These are phyloP conservation scores for Tolypocladium guangdongense DNA, from an alignment of 2,329 filamentous ascomycete genomes.

Conservation along the genomic window DNA sequence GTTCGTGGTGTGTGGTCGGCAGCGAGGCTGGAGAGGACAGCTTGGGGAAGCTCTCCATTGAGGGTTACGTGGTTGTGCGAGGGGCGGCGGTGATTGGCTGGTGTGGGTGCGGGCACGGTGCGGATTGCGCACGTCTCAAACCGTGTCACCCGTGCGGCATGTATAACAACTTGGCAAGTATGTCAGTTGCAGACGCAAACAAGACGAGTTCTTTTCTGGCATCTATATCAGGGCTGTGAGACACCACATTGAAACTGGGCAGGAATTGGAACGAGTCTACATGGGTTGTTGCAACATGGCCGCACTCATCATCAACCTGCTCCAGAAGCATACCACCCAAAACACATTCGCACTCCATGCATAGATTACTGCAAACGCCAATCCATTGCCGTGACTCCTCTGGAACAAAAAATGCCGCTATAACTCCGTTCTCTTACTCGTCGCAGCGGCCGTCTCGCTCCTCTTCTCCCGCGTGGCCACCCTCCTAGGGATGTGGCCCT, in stretches of 20 bases:
- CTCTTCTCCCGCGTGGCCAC: conserved; percentile 12
- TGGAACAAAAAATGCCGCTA: neutral
- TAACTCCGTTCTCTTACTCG: conserved; percentile 22
- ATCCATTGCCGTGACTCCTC: neutral
- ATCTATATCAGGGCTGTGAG: neutral
- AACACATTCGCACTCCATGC: neutral
- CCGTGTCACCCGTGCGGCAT: neutral
- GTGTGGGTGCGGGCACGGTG: neutral
- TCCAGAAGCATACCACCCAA: neutral
- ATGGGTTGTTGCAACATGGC: neutral
- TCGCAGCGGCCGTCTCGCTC: conserved; percentile 12
- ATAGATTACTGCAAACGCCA: neutral
- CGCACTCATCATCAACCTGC: neutral
- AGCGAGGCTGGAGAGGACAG: conserved; percentile 17
- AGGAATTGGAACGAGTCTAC: neutral
- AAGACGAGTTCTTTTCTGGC: too few relatives aligned
- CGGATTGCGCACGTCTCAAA: fast-evolving
- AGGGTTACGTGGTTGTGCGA: conserved; percentile 12
- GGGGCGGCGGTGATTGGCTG: neutral
- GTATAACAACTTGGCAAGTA: neutral
- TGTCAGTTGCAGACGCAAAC: too few relatives aligned
- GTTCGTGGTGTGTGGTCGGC: conserved; percentile 8
- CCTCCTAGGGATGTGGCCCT: conserved; percentile 22
- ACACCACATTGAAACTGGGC: too few relatives aligned
- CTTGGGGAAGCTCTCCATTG: conserved; percentile 13